Evolutionary conservation across 306 rosid species (phyloP).

Genomic region (Canavalia gladiata): DNA sequence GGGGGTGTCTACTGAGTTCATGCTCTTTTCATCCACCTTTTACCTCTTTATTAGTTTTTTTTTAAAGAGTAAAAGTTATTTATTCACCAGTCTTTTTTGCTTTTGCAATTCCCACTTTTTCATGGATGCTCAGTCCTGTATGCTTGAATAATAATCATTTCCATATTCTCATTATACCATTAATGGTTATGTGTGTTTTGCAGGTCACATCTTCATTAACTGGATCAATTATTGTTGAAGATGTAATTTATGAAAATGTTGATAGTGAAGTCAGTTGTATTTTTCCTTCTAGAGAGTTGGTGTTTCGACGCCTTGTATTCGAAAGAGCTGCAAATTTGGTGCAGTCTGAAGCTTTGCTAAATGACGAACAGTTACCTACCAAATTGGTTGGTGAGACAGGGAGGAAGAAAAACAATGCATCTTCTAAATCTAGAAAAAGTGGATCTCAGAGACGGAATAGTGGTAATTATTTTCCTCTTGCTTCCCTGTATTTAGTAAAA

Average conservation of each 20-base stretch:
- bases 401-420: conserved; percentile 64
- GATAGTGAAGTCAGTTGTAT: conserved; percentile 62
- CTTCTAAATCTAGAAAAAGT: conserved; percentile 75
- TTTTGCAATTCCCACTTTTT: conserved; percentile 17
- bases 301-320: conserved; percentile 90
- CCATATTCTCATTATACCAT: conserved; percentile 44
- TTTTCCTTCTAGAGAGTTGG: conserved; percentile 72
- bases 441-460: conserved; percentile 57
- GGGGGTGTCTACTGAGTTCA: background rate
- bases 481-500: conserved; percentile 17
- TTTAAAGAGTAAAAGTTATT: background rate
- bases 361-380: conserved; percentile 52
- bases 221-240: conserved; percentile 87
- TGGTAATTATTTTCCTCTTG: conserved; percentile 58
- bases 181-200: conserved; percentile 46
- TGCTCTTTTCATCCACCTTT: conserved; percentile 10
- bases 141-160: conserved; percentile 32
- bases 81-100: conserved; percentile 4
- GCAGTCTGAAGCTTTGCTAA: conserved; percentile 93
- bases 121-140: conserved; percentile 31
- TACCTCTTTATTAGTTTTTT: background rate
- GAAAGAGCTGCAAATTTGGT: conserved; percentile 89
- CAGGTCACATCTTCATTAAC: conserved; percentile 87
- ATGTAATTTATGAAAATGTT: conserved; percentile 82
- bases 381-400: conserved; percentile 56